Conservation (phyloP, 2,329 filamentous ascomycete species). For the Fusarium foetens region DNA sequence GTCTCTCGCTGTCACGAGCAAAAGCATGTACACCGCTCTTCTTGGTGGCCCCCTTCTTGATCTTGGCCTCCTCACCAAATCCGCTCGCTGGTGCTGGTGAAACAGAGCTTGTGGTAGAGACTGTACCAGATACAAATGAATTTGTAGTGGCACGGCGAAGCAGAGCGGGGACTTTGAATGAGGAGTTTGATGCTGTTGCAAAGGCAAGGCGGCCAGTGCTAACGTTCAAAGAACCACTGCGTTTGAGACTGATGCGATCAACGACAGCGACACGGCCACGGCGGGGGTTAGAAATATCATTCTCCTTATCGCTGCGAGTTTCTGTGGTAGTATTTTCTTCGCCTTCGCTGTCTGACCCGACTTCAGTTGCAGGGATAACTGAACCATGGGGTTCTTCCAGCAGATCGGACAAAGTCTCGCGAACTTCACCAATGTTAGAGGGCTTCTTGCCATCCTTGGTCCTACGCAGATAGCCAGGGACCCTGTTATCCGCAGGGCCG, state of each 20-base stretch:
- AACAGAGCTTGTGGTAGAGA: slow-evolving; percentile 48
- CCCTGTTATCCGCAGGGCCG: slow-evolving; percentile 58
- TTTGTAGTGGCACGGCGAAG: slow-evolving; percentile 79
- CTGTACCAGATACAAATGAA: slow-evolving; percentile 58
- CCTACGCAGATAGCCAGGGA: slow-evolving; percentile 70
- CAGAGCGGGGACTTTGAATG: slow-evolving; percentile 76
- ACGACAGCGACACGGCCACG: slow-evolving; percentile 63
- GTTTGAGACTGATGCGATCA: slow-evolving; percentile 78
- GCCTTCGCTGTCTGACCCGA: slow-evolving; percentile 54
- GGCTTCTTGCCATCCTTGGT: slow-evolving; percentile 73
- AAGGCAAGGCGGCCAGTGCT: slow-evolving; percentile 65
- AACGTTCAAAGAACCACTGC: slow-evolving; percentile 56
- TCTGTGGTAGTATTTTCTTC: slow-evolving; percentile 45
- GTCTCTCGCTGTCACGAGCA: slow-evolving; percentile 67
- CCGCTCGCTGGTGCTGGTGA: slow-evolving; percentile 50
- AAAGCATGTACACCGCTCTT: slow-evolving; percentile 70
- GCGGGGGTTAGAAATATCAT: slow-evolving; percentile 52
- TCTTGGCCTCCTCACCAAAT: slow-evolving; percentile 62
- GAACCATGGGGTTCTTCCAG: slow-evolving; percentile 73
- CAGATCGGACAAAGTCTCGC: slow-evolving; percentile 83
- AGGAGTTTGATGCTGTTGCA: slow-evolving; percentile 53
- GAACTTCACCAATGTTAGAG: slow-evolving; percentile 80
- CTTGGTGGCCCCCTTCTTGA: slow-evolving; percentile 70
- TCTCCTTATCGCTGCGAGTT: slow-evolving; percentile 61
- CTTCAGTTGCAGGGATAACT: slow-evolving; percentile 58